These are phyloP conservation scores for Boletellus ananas DNA, from an alignment of 768 basidiomycete genomes.

Conservation along the genomic window DNA sequence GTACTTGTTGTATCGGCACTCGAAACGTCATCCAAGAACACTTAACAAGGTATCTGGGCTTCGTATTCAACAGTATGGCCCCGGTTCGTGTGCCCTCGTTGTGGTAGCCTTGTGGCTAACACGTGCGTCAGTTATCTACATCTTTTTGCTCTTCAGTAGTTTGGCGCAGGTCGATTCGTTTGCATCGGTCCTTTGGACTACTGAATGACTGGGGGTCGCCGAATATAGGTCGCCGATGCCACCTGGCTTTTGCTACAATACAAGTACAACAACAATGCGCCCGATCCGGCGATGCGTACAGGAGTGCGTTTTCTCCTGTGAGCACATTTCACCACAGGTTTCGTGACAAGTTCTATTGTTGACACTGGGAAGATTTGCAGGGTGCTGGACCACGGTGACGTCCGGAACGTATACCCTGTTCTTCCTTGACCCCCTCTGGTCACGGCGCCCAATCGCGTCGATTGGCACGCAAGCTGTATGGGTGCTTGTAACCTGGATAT, in stretches of 20 bases:
- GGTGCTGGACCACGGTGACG: constrained; percentile 58
- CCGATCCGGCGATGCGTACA: constrained; percentile 41
- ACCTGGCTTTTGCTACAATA: constrained; percentile 61
- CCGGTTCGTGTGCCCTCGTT: constrained; percentile 33
- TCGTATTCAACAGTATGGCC: constrained; percentile 47
- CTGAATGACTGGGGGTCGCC: constrained; percentile 1
- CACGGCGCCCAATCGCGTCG: constrained; percentile 49
- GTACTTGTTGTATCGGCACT: constrained; percentile 47
- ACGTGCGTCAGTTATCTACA: constrained; percentile 42
- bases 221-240: constrained; percentile 45
- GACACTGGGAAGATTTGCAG: constrained; percentile 42
- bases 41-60: constrained; percentile 50
- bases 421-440: constrained; percentile 58
- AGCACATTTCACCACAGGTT: constrained; percentile 15
- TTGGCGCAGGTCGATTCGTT: constrained; percentile 40
- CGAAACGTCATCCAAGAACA: constrained; percentile 42
- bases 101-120: constrained; percentile 18
- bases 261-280: constrained; percentile 48
- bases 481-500: constrained; percentile 54
- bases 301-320: constrained; percentile 50
- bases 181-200: background rate
- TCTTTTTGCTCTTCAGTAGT: constrained; percentile 47
- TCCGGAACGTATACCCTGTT: constrained; percentile 51
- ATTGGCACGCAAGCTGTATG: constrained; percentile 59
- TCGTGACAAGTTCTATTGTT: constrained; percentile 2